These are phyloP conservation scores for Acer yangbiense DNA, from an alignment of 345 rosid genomes.

Conservation along the genomic window DNA sequence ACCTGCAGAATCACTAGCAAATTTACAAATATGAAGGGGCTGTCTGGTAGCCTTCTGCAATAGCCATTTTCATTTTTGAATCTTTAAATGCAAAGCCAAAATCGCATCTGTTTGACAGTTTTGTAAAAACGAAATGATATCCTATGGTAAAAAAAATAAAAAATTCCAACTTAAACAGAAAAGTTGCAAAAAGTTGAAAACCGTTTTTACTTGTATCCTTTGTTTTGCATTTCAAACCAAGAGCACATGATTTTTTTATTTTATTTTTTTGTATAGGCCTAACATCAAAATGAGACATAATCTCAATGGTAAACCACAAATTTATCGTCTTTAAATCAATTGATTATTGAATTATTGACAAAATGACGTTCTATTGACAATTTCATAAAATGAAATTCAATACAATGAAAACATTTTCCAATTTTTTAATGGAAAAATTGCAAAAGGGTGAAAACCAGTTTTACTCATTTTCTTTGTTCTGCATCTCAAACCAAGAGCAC, in stretches of 20 bases:
- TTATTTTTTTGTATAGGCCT: neutral
- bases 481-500: neutral
- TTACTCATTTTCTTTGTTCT: neutral
- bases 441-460: neutral
- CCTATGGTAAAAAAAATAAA: neutral
- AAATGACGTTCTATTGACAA: neutral
- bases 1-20: neutral
- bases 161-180: neutral
- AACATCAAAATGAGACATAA: neutral
- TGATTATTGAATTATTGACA: neutral
- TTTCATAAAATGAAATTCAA: too few relatives aligned
- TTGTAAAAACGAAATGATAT: neutral
- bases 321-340: neutral
- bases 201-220: neutral
- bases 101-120: neutral
- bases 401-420: too few relatives aligned
- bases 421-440: too few relatives aligned
- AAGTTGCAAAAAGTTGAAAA: neutral
- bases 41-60: neutral
- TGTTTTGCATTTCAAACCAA: neutral
- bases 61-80: neutral
- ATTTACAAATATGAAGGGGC: neutral
- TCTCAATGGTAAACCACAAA: neutral
- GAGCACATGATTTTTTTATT: neutral
- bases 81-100: neutral